phyloP scores from a whole-genome alignment of 495 filamentous ascomycete species.

The Trichoderma asperelloides region DNA sequence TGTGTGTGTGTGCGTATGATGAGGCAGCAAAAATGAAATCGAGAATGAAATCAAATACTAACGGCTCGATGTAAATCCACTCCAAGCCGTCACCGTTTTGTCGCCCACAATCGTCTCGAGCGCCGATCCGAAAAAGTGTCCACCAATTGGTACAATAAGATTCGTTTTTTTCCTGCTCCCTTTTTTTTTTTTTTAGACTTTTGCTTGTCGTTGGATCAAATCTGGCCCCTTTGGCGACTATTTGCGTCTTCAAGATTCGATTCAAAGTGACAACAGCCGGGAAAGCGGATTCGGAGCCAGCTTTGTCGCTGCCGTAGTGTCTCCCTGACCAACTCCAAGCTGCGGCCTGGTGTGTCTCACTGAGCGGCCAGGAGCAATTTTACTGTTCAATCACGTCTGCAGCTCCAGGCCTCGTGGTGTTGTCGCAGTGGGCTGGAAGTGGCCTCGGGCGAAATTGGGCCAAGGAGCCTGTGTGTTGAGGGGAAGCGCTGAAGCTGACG shows the following conservation, averaged over 20 bases:
- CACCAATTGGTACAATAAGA: neutral
- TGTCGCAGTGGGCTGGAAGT: too few relatives aligned
- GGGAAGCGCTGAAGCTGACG: neutral
- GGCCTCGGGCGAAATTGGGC: neutral
- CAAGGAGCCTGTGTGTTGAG: neutral
- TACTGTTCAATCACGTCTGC: too few relatives aligned
- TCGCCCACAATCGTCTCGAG: neutral
- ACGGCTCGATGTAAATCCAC: neutral
- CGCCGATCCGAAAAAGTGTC: neutral
- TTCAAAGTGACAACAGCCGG: neutral
- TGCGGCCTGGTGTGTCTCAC: too few relatives aligned
- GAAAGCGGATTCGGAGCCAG: neutral
- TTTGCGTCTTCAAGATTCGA: neutral
- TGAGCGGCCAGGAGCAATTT: too few relatives aligned
- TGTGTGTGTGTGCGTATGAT: neutral
- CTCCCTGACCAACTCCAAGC: neutral
- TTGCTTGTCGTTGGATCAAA: neutral
- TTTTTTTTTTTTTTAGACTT: neutral
- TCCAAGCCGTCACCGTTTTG: neutral
- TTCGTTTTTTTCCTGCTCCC: neutral
- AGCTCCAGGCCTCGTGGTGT: too few relatives aligned
- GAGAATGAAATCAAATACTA: too few relatives aligned
- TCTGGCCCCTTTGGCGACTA: neutral
- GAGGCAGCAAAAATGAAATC: too few relatives aligned
- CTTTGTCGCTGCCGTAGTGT: neutral